Evolutionary conservation across 148 eudicot genomes (phyloP).

Genomic region (Fagopyrum esculentum): DNA sequence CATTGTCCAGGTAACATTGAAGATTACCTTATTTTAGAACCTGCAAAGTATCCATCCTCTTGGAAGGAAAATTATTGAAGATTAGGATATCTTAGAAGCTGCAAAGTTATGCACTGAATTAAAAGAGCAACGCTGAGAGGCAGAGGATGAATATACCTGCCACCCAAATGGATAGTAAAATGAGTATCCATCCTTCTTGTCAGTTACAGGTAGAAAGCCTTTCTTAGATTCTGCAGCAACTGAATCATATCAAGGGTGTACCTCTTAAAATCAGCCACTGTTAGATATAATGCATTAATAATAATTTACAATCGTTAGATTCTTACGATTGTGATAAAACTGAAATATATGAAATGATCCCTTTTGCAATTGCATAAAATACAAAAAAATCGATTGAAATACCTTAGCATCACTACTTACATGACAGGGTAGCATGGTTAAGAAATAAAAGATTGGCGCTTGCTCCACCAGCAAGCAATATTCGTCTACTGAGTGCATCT

Average conservation of each 20-base stretch:
- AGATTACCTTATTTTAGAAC: background rate
- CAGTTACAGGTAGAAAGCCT: conserved; percentile 60
- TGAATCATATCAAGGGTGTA: conserved; percentile 78
- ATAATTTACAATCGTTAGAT: background rate
- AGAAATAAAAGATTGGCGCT: conserved; percentile 46
- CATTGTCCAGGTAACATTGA: background rate
- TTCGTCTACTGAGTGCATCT: conserved; percentile 64
- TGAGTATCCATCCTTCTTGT: conserved; percentile 85
- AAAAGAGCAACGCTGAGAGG: background rate
- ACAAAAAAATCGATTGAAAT: background rate
- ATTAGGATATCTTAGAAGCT: too few relatives aligned
- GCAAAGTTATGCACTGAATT: too few relatives aligned
- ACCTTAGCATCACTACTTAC: conserved; percentile 32
- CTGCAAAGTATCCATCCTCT: background rate
- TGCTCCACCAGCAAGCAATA: conserved; percentile 65
- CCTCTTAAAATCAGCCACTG: conserved; percentile 52
- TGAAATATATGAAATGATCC: background rate
- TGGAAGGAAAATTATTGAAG: too few relatives aligned
- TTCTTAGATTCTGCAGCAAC: conserved; percentile 97
- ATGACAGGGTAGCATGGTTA: conserved; percentile 38
- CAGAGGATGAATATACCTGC: conserved; percentile 48
- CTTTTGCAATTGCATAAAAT: background rate
- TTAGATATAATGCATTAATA: conserved; percentile 5
- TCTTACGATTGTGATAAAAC: background rate
- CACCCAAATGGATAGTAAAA: conserved; percentile 95